Percentiles rank a stretch among this genome's conserved stretches.
phyloP scores from a whole-genome alignment of 768 basidiomycete species.

The Boletus rufocinnamomeus region DNA sequence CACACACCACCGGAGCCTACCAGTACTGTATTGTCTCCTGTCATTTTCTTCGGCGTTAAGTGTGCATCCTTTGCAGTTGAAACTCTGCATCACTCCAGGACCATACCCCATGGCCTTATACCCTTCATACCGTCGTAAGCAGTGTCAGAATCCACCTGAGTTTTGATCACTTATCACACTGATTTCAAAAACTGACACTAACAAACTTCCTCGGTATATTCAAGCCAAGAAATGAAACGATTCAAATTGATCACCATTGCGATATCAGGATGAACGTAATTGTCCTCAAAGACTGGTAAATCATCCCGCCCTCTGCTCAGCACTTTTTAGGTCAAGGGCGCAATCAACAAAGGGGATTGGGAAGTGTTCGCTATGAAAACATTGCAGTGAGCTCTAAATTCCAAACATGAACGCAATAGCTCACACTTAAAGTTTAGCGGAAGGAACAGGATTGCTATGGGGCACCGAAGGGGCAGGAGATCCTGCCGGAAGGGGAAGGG shows the following conservation, averaged over 20 bases:
- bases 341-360: neutral
- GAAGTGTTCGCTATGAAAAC: neutral
- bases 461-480: no score
- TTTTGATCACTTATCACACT: no score
- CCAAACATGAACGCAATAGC: neutral
- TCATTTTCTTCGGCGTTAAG: neutral
- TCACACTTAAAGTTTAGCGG: neutral
- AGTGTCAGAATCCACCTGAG: neutral
- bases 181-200: no score
- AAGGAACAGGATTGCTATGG: no score
- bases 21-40: no score
- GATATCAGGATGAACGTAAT: neutral
- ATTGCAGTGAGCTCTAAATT: neutral
- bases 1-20: no score
- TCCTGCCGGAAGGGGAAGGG: no score
- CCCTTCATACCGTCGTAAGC: neutral
- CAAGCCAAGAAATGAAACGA: neutral
- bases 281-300: no score
- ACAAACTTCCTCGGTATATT: no score
- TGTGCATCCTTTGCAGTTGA: neutral
- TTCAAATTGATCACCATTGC: neutral
- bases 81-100: no score
- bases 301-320: neutral
- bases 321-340: neutral
- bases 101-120: no score